Conservation (phyloP, 331 rosid genomes). For the Telfairia occidentalis region DNA sequence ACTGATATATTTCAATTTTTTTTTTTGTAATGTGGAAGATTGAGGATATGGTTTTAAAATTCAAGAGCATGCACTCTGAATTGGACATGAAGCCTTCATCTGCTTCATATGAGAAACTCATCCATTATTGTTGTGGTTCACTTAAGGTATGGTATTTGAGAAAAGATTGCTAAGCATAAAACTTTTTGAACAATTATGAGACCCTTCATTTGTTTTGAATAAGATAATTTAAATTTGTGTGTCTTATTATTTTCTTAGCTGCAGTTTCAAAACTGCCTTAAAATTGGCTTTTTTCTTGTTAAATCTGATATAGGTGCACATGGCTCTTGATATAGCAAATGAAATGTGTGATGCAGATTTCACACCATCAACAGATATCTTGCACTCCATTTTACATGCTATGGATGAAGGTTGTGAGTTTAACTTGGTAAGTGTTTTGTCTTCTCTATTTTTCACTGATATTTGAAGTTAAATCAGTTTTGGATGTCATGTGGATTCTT, state of each 20-base stretch:
- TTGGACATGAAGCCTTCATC: conserved; percentile 53
- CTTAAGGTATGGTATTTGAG: conserved; percentile 40
- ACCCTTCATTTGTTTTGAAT: background rate
- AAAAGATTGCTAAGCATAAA: background rate
- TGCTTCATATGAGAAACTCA: conserved; percentile 55
- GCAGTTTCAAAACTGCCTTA: conserved; percentile 7
- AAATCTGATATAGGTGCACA: conserved; percentile 39
- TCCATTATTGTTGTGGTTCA: conserved; percentile 43
- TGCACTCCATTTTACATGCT: conserved; percentile 41
- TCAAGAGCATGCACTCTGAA: conserved; percentile 44
- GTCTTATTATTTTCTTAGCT: background rate
- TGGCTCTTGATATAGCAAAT: conserved; percentile 56
- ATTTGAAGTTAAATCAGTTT: background rate
- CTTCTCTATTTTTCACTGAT: background rate
- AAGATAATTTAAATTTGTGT: background rate
- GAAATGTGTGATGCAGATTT: conserved; percentile 55
- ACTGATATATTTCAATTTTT: conserved; percentile 14
- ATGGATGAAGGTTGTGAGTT: conserved; percentile 41
- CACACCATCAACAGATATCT: conserved; percentile 25
- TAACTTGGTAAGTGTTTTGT: conserved; percentile 41
- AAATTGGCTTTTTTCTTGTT: conserved; percentile 3
- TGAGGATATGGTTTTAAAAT: conserved; percentile 49
- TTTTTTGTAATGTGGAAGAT: conserved; percentile 46
- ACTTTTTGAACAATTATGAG: background rate
- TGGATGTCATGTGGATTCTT: background rate